Conservation (phyloP, 805 yeast genomes). For the Candida taoyuanica region DNA sequence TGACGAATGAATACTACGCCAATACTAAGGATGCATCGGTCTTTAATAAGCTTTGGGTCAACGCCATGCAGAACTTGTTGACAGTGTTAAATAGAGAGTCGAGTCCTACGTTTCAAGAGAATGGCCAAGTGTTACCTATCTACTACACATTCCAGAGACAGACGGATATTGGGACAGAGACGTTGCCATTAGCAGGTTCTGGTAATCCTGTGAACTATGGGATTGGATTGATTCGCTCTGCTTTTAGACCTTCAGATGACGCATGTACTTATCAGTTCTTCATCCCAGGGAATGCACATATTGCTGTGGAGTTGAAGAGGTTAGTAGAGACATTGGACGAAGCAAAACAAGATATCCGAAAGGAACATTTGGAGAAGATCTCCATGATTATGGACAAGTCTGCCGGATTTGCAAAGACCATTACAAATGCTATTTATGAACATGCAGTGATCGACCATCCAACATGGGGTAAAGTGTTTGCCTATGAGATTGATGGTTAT, state of each 20-base stretch:
- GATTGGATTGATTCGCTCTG: slow-evolving; percentile 73
- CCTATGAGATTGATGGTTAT: slow-evolving; percentile 86
- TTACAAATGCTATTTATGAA: slow-evolving; percentile 52
- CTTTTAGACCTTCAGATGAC: slow-evolving; percentile 87
- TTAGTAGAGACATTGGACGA: slow-evolving; percentile 28
- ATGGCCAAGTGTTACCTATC: slow-evolving; percentile 38
- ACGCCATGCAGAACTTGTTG: slow-evolving; percentile 50
- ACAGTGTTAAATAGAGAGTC: slow-evolving; percentile 56
- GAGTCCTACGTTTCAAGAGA: slow-evolving; percentile 50
- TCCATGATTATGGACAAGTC: slow-evolving; percentile 33
- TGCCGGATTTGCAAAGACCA: slow-evolving; percentile 34
- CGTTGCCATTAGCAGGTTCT: slow-evolving; percentile 69
- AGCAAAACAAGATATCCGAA: slow-evolving; percentile 10
- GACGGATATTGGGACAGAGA: slow-evolving; percentile 76
- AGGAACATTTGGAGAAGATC: slow-evolving; percentile 20
- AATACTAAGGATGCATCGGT: slow-evolving; percentile 46
- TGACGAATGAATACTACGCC: slow-evolving; percentile 65
- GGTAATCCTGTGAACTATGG: slow-evolving; percentile 78
- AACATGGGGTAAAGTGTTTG: slow-evolving; percentile 69
- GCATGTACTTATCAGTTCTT: slow-evolving; percentile 76
- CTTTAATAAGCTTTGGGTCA: slow-evolving; percentile 47
- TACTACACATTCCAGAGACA: slow-evolving; percentile 67
- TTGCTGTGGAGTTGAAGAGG: slow-evolving; percentile 56
- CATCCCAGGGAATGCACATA: slow-evolving; percentile 81
- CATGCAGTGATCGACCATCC: slow-evolving; percentile 68